Evolutionary conservation across 2,329 filamentous ascomycete species (phyloP), one percentile per base, ranked within the genome.

Genomic region (Sporothrix schenckii): DNA sequence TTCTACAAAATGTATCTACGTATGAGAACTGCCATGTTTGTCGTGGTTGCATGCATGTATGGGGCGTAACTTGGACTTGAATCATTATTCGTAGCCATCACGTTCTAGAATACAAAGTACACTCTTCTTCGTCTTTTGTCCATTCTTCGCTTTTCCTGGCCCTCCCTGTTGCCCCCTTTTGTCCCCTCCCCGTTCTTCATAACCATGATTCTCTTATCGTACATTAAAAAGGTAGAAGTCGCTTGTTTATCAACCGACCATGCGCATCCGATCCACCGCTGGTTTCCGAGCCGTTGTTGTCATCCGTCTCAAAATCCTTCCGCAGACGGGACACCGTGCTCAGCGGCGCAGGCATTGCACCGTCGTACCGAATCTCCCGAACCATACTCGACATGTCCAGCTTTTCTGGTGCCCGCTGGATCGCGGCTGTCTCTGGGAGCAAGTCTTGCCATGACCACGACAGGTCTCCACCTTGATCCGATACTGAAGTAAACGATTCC

Each of bases 251-350:
- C 39, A 72, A 34, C 53, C 58, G 52, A 1, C 71, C 66, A 10
- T 44, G 69, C 49, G 70, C 69, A 3, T 70, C 68, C 4, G 68
- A 71, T 19, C 66, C 68, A 10, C 52, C 69, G 44, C 71, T 71
- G 21, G 52, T 47, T 2, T 71, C 71, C 11, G 68, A 73, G 5
- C n/a, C 41, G 49, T 49, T 53, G 47, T 58, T 52, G 24, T 72
- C 66, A 14, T 72, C 71, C 16, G 44, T 63, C 63, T 66, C 69
- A 24, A 52, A 66, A 30, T 70, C 66, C n/a, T 60, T 50, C 10
- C 49, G 53, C 54, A 49, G 27, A 19, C 21, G 34, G 2, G 39
- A n/a, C 47, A 41, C 49, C 50, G 49, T 41, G 21, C 21, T 63
- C 39, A 63, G 13, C 21, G 47, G n/a, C 19, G 58, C 47, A 3